phyloP scores from a whole-genome alignment of 495 filamentous ascomycete genomes.

The Hyaloscypha finlandica region DNA sequence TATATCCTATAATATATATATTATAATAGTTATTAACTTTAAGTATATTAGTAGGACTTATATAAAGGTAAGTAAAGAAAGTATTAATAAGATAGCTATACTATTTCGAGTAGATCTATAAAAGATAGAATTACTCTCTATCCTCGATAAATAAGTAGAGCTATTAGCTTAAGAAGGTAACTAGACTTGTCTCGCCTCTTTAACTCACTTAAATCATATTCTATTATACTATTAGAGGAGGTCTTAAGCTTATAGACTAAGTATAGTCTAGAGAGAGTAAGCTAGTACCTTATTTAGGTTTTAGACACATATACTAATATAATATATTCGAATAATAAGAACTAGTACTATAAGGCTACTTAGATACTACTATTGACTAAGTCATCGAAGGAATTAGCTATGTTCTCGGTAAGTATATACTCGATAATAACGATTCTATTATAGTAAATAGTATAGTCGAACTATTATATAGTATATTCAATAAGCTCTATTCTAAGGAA shows the following conservation, averaged over 20 bases:
- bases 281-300: conserved; percentile 12
- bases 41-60: conserved; percentile 17
- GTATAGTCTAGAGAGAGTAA: conserved; percentile 26
- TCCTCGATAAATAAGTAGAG: too few relatives aligned
- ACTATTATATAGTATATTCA: conserved; percentile 20
- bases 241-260: conserved; percentile 16
- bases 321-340: conserved; percentile 8
- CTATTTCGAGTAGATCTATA: not conserved
- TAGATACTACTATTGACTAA: conserved; percentile 12
- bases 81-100: conserved; percentile 16
- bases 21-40: conserved; percentile 21
- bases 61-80: conserved; percentile 25
- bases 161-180: too few relatives aligned
- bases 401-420: conserved; percentile 19
- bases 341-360: conserved; percentile 21
- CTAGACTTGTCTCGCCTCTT: not conserved
- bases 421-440: conserved; percentile 22
- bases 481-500: conserved; percentile 21
- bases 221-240: conserved; percentile 22
- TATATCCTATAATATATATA: conserved; percentile 19
- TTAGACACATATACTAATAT: conserved; percentile 11
- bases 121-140: too few relatives aligned
- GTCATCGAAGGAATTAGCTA: conserved; percentile 20
- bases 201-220: conserved; percentile 25
- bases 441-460: conserved; percentile 21